Base-by-base conservation (phyloP, 371 early-diverging fungal species). In the Rhizopus microsporus region DNA sequence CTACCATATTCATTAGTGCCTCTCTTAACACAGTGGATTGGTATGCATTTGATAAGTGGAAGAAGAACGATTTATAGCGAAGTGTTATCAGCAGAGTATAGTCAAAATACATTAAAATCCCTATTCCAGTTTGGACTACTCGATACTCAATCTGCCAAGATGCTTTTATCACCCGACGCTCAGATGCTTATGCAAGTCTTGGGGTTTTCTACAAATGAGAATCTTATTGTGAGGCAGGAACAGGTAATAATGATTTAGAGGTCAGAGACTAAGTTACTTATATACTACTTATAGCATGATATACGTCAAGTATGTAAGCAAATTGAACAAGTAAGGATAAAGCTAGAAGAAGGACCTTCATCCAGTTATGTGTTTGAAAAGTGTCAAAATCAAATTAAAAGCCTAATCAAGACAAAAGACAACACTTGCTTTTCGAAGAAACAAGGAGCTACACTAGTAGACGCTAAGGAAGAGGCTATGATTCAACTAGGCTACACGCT, bases 1-100 rank as follows among this genome's bases (percentile, higher is more conserved):
- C 43, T 71, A 8, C 72, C 72, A 3, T 40, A 62, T 17, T 57
- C 68, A 5, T 10, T 68, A 1, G 51, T 71, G 4, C 72, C 72
- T 7, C 56, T 59, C 1, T 30, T 71, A 31, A 57, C 65, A 7
- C 72, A 68, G 38, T 73, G 74, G 68, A 65, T 73, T 8, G 74
- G 70, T 29, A 64, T 70, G 56, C 74, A 73, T 39, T 47, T 73
- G 32, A 73, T 69, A 43, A 69, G 70, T 17, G 74, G 74, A 12
- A 47, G 68, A 49, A 65, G 74, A 48, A 73, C 74, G 3, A 66
- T 69, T 15, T 73, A 67, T 48, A 61, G 65, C 23, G 74, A 73
- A 47, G 70, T 71, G 4, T 47, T 71, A 16, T 71, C 72, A 3
- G 62, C 60, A 8, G 72, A 71, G 16, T 67, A 64, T 51, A 62